phyloP scores from a whole-genome alignment of 352 stramenopile species.

The Pythium sukuiense region DNA sequence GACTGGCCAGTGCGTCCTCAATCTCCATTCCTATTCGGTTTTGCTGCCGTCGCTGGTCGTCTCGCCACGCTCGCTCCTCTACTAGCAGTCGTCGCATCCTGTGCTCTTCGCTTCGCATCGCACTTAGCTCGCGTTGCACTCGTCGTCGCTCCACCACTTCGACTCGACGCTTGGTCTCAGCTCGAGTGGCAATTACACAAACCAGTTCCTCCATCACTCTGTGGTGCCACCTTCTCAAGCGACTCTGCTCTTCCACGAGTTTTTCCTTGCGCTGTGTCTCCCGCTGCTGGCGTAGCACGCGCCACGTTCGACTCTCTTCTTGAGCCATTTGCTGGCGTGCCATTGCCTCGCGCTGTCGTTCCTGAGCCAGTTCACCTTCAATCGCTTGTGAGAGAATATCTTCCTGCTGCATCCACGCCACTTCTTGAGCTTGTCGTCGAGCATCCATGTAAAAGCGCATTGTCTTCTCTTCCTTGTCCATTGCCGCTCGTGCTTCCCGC shows the following conservation, averaged over 20 bases:
- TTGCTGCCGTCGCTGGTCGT: conserved; percentile 16
- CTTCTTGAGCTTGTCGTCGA: background rate
- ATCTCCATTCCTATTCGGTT: conserved; percentile 35
- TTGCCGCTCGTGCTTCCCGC: conserved; percentile 1
- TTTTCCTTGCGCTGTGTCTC: conserved; percentile 14
- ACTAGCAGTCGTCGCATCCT: conserved; percentile 29
- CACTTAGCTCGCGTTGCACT: conserved; percentile 35
- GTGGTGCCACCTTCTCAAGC: conserved; percentile 22
- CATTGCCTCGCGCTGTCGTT: background rate
- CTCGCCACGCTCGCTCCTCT: conserved; percentile 25
- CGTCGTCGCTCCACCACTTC: conserved; percentile 29
- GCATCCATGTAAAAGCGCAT: background rate
- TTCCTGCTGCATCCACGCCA: conserved; percentile 3
- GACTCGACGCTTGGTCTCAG: conserved; percentile 20
- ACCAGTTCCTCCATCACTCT: conserved; percentile 36
- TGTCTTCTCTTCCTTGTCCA: conserved; percentile 30
- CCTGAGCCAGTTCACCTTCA: background rate
- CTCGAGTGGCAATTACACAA: conserved; percentile 8
- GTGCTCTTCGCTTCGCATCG: conserved; percentile 56
- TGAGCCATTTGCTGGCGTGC: conserved; percentile 17
- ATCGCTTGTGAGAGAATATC: background rate
- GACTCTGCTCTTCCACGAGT: conserved; percentile 29
- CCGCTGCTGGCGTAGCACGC: background rate
- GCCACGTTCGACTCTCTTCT: conserved; percentile 21
- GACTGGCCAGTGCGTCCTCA: conserved; percentile 32